Evolutionary conservation across 306 rosid genomes (phyloP).

Genomic region (Argentina anserina): DNA sequence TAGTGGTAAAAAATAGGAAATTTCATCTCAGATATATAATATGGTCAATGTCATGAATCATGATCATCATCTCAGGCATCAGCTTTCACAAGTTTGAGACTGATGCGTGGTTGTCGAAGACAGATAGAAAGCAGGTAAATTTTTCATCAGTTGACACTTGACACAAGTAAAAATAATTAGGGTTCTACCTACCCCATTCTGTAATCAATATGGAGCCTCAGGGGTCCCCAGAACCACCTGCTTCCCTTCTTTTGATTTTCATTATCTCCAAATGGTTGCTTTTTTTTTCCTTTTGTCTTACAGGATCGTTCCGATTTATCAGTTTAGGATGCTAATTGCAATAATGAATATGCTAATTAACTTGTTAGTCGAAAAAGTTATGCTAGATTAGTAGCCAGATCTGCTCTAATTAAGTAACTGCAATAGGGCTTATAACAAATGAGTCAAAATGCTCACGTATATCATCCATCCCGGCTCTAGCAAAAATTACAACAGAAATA

Average conservation of each 20-base stretch:
- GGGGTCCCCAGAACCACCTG: conserved; percentile 17
- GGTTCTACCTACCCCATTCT: conserved; percentile 55
- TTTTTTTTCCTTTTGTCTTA: conserved; percentile 6
- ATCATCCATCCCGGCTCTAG: too few relatives aligned
- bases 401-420: too few relatives aligned
- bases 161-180: conserved; percentile 52
- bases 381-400: too few relatives aligned
- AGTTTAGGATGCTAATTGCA: conserved; percentile 18
- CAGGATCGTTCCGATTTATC: conserved; percentile 16
- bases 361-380: not conserved
- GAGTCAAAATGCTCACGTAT: too few relatives aligned
- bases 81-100: conserved; percentile 21
- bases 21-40: not conserved
- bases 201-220: conserved; percentile 42
- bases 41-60: not conserved
- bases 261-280: not conserved
- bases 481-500: not conserved
- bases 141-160: conserved; percentile 10
- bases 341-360: not conserved
- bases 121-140: conserved; percentile 25
- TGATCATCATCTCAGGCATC: conserved; percentile 26
- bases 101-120: conserved; percentile 29
- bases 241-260: conserved; percentile 3
- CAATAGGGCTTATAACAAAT: not conserved
- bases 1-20: conserved; percentile 9